Base-by-base conservation (phyloP, 1,284 basidiomycete species). In the Sporisorium iseilematis-ciliati region DNA sequence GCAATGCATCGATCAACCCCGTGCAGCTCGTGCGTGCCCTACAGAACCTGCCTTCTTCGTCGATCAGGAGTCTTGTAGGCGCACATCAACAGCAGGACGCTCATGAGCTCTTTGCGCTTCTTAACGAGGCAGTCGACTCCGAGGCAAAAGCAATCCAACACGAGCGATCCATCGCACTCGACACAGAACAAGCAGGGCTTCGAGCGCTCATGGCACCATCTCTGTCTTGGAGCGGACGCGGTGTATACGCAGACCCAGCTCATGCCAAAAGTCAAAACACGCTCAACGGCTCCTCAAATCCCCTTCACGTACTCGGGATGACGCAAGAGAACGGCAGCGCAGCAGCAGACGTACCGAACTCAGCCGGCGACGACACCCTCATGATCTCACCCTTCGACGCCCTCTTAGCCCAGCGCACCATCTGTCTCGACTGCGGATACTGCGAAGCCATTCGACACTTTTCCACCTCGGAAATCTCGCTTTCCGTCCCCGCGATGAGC, bases 51-150 rank as follows among this genome's bases (percentile, higher is more conserved):
- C 71, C 71, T 18, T 74, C 72, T 0, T 75, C 77, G 1, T 80
- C 80, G 0, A 65, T 81, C 16, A 68, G 82, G 8, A 74, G 79
- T 11, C 74, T 85, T 16, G 61, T 83, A 3, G 72, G 69, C 0
- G 83, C 83, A 5, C 83, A 84, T 21, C 81, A 83, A 65, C 83
- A 85, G 54, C 83, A 85, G 48, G 83, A 85, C 45, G 82, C 83
- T 1, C 83, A 85, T 51, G 83, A 85, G 60, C 76, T 85, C 16
- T 78, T 81, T 50, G 75, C 82, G 1, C 73, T 85, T 4, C 76
- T 85, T 35, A 68, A 77, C 41, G 67, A 76, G n/a, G 80, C 82
- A 1, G 65, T 85, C 23, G 75, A 80, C 33, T 65, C 68, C 7
- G 83, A 85, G 57, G 74, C 78, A 1, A 68, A 67, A 20, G 54